Evolutionary conservation across 352 stramenopile species (phyloP).

Genomic region (Phytophthora pseudosyringae): DNA sequence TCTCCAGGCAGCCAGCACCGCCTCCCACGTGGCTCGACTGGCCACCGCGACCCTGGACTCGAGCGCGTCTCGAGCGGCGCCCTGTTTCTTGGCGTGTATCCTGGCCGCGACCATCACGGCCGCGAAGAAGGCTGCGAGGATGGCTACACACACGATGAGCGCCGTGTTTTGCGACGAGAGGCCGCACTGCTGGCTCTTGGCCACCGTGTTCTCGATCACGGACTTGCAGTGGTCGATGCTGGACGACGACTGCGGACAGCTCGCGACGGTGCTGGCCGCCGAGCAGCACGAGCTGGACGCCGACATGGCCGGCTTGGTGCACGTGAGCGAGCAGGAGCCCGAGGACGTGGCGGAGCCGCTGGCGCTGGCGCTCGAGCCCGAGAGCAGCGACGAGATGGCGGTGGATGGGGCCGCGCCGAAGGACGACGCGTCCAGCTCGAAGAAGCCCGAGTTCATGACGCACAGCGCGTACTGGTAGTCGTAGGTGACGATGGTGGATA

Average conservation of each 20-base stretch:
- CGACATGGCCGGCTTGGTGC: constrained; percentile 34
- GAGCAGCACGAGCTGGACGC: constrained; percentile 49
- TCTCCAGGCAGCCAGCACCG: constrained; percentile 42
- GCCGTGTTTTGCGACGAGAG: constrained; percentile 39
- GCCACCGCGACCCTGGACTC: constrained; percentile 36
- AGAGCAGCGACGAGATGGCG: constrained; percentile 13
- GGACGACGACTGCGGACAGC: constrained; percentile 37
- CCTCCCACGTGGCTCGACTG: constrained; percentile 34
- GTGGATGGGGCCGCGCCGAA: constrained; percentile 13
- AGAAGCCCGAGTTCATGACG: constrained; percentile 75
- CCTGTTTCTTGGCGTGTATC: constrained; percentile 29
- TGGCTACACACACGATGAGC: constrained; percentile 33
- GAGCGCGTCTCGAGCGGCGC: constrained; percentile 8
- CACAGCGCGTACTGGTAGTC: constrained; percentile 61
- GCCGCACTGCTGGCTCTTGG: constrained; percentile 44
- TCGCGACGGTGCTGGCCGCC: constrained; percentile 23
- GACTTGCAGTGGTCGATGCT: constrained; percentile 44
- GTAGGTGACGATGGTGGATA: constrained; percentile 42
- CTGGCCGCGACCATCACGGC: constrained; percentile 28
- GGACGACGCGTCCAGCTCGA: constrained; percentile 34
- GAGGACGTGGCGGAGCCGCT: constrained; percentile 10
- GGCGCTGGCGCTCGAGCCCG: constrained; percentile 18
- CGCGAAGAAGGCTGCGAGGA: constrained; percentile 33
- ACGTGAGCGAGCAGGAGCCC: constrained; percentile 42
- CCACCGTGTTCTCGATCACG: constrained; percentile 49